These are phyloP conservation scores for Cladosporium sp. DNA, from an alignment of 2,329 filamentous ascomycete genomes.

Conservation along the genomic window DNA sequence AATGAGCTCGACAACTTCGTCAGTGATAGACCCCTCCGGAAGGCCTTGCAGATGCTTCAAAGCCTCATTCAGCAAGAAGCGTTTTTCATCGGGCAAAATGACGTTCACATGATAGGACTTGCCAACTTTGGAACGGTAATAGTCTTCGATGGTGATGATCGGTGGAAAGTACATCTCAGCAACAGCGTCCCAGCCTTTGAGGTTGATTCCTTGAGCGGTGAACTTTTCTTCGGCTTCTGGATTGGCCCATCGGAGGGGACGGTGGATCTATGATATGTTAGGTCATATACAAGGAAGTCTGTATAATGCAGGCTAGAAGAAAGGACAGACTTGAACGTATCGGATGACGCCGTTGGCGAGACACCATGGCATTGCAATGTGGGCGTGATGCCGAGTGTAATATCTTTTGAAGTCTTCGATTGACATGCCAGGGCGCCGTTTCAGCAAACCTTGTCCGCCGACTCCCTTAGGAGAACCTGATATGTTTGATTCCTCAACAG, in stretches of 20 bases:
- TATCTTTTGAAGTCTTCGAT: slow-evolving; percentile 13
- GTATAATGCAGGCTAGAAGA: not conserved
- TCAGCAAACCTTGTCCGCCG: slow-evolving; percentile 13
- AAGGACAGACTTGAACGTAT: slow-evolving; percentile 14
- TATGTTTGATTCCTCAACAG: too few relatives aligned
- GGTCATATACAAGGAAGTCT: not conserved
- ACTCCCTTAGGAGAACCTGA: not conserved
- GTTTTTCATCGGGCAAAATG: slow-evolving; percentile 15
- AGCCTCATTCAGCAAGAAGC: slow-evolving; percentile 12
- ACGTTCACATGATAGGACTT: slow-evolving; percentile 13
- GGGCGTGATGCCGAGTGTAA: slow-evolving; percentile 13
- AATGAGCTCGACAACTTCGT: slow-evolving; percentile 12
- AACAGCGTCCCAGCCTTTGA: slow-evolving; percentile 16
- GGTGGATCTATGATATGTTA: slow-evolving; percentile 11
- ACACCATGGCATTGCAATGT: slow-evolving; percentile 14
- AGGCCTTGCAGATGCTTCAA: slow-evolving; percentile 12
- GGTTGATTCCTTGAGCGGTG: slow-evolving; percentile 2
- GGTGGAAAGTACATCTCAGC: slow-evolving; percentile 14
- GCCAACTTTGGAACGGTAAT: not conserved
- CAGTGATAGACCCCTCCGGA: slow-evolving; percentile 9
- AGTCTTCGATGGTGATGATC: not conserved
- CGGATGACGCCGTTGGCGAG: slow-evolving; percentile 14
- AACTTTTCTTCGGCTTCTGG: not conserved
- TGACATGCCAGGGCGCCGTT: slow-evolving; percentile 9
- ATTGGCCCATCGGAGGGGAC: slow-evolving; percentile 13